Evolutionary conservation across 2,329 filamentous ascomycete species (phyloP), one percentile per base, ranked within the genome.

Genomic region (Penicillium sp.): DNA sequence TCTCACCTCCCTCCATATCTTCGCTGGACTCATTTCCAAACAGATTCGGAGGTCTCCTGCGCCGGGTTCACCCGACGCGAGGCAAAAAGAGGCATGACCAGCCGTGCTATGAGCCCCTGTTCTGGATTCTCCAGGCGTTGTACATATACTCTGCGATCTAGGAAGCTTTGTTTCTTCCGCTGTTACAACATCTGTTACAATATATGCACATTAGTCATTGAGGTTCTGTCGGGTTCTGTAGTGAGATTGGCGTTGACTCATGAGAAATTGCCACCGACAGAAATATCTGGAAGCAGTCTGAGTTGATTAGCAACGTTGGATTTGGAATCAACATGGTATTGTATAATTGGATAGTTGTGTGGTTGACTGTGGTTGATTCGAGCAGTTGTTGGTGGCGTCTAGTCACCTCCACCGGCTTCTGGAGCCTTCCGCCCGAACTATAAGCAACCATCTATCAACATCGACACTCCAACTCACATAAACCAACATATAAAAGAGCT

Each of bases 321-420:
- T 34, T 34, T 10, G 31, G 8, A 34, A 34, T 11, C 9, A 34
- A 27, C 8, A 6, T 27, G 5, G 24, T 6, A 27, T 27, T 8
- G 8, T 27, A 27, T 27, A 27, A 1, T 27, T 27, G 24, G 8
- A 8, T 27, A 8, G 24, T 27, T 5, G 24, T 27, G 24, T 18
- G 18, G 18, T 5, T 27, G 24, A 27, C 8, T 27, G 24, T 27
- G 22, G 55, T 48, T 32, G 55, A 22, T 18, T 22, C 41, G 42
- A 14, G 54, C 55, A n/a, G 38, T 47, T 56, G 44, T 48, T 55
- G 53, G 62, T 57, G 52, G 39, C 38, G 53, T 40, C 50, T 51
- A 32, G 59, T 62, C 49, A 5, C 31, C 32, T 31, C 62, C 42
- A 54, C 41, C 14, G 40, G 49, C 18, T 63, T 65, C 62, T 55